Evolutionary conservation across 1,284 basidiomycete species (phyloP).

Genomic region (Clitocybe nebularis): DNA sequence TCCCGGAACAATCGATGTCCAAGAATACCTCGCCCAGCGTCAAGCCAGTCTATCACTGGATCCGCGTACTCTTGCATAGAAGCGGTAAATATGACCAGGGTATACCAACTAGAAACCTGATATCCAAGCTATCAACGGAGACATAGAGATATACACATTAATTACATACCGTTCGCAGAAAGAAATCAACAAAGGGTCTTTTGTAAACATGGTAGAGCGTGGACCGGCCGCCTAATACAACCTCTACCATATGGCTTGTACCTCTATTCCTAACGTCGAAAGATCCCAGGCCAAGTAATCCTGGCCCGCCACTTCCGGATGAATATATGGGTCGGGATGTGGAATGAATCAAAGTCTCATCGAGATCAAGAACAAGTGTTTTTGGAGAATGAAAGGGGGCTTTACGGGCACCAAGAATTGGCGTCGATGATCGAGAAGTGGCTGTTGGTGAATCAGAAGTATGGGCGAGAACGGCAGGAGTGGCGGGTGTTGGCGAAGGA

Average conservation of each 20-base stretch:
- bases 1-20: slow-evolving; percentile 89
- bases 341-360: slow-evolving; percentile 98
- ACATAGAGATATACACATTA: too few relatives aligned
- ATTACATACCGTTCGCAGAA: slow-evolving; percentile 82
- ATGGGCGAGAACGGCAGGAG: slow-evolving; percentile 15
- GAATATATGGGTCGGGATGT: slow-evolving; percentile 75
- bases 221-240: slow-evolving; percentile 83
- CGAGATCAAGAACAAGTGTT: slow-evolving; percentile 92
- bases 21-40: slow-evolving; percentile 90
- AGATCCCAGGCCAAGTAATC: slow-evolving; percentile 60
- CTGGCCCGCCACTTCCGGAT: slow-evolving; percentile 42
- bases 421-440: slow-evolving; percentile 40
- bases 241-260: slow-evolving; percentile 92
- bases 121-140: slow-evolving; percentile 12
- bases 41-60: slow-evolving; percentile 99
- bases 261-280: slow-evolving; percentile 61
- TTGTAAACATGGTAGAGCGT: slow-evolving; percentile 99
- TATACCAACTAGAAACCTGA: slow-evolving; percentile 97
- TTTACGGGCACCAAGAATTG: slow-evolving; percentile 46
- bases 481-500: slow-evolving; percentile 14
- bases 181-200: slow-evolving; percentile 94
- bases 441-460: slow-evolving; percentile 19
- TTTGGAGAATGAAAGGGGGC: slow-evolving; percentile 80
- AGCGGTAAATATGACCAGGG: slow-evolving; percentile 97
- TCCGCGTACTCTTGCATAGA: slow-evolving; percentile 99